Percentiles rank a stretch among this genome's conserved stretches.
Evolutionary conservation across 768 basidiomycete species (phyloP).

Genomic region (Daedalea quercina): DNA sequence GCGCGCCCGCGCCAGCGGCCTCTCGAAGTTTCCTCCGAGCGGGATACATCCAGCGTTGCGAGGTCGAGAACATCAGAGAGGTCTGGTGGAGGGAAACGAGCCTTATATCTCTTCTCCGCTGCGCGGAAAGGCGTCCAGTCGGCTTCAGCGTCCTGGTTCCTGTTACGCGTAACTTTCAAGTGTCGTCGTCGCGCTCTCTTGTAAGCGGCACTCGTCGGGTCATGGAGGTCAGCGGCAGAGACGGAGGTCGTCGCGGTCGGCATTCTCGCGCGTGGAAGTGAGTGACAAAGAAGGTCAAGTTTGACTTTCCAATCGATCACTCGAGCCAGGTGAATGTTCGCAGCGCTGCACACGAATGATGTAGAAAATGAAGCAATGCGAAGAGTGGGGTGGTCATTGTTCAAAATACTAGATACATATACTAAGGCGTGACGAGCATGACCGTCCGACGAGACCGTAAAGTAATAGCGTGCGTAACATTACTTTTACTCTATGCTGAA

Average conservation of each 20-base stretch:
- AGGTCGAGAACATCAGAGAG: conserved; percentile 65
- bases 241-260: conserved; percentile 1
- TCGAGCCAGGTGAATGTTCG: background rate
- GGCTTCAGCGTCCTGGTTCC: conserved; percentile 34
- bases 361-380: background rate
- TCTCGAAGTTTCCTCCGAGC: conserved; percentile 34
- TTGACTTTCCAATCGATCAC: background rate
- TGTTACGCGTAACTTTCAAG: conserved; percentile 53
- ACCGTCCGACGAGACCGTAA: conserved; percentile 1
- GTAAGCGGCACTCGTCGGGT: conserved; percentile 45
- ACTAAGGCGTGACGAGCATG: background rate
- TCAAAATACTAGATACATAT: conserved; percentile 4
- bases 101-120: conserved; percentile 77
- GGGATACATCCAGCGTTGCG: conserved; percentile 34
- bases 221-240: conserved; percentile 22
- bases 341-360: background rate
- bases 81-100: conserved; percentile 72
- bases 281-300: background rate
- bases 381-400: conserved; percentile 3
- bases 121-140: conserved; percentile 73
- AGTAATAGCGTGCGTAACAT: conserved; percentile 2
- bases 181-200: conserved; percentile 54
- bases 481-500: conserved; percentile 6
- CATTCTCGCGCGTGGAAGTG: background rate
- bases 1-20: conserved; percentile 44